Conservation (phyloP, 2,329 filamentous ascomycete genomes). For the Beauveria australis region DNA sequence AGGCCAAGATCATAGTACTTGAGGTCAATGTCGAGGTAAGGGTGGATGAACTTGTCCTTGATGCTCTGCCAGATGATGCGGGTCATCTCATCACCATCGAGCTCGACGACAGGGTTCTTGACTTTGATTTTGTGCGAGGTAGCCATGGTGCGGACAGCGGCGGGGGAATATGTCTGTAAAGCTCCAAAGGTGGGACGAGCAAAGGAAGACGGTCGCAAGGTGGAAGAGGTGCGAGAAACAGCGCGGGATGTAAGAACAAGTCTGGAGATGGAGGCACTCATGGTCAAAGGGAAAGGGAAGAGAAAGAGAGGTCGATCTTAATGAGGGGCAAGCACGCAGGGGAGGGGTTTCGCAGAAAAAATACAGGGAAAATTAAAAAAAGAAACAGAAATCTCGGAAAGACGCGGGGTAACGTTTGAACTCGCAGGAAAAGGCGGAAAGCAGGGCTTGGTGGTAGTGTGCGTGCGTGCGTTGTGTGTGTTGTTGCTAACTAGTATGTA, state of each 20-base stretch:
- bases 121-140: conserved; percentile 86
- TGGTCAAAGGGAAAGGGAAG: background rate
- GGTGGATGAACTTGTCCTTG: conserved; percentile 97
- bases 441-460: background rate
- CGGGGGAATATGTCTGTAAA: conserved; percentile 43
- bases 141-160: conserved; percentile 61
- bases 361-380: background rate
- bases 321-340: background rate
- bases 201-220: conserved; percentile 18
- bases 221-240: conserved; percentile 21
- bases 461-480: background rate
- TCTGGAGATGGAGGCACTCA: conserved; percentile 5
- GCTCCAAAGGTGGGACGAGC: conserved; percentile 32
- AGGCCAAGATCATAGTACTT: conserved; percentile 97
- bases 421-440: background rate
- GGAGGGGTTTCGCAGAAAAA: background rate
- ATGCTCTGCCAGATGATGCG: conserved; percentile 98
- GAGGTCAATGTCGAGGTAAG: conserved; percentile 93
- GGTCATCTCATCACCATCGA: conserved; percentile 95
- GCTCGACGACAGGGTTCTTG: conserved; percentile 96
- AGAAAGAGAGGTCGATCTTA: background rate
- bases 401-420: conserved; percentile 7
- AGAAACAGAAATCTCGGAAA: conserved; percentile 6
- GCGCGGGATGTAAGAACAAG: conserved; percentile 6
- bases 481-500: background rate